Conservation (phyloP, 768 basidiomycete species). For the Phlebiopsis flavidoalba region DNA sequence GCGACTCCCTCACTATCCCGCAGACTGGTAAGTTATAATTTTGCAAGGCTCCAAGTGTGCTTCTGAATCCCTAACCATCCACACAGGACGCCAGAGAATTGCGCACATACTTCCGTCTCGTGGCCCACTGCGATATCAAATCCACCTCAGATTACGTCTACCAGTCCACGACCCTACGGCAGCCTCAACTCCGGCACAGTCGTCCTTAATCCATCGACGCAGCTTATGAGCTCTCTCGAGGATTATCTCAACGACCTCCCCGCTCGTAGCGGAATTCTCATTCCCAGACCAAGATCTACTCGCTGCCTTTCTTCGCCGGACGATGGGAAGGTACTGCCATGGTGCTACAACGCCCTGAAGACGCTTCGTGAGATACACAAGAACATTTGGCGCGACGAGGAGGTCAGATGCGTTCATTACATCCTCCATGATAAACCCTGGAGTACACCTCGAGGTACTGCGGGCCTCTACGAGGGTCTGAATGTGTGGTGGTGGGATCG, state of each 20-base stretch:
- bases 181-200: conserved; percentile 90
- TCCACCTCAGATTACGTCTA: conserved; percentile 33
- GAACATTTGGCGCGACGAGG: conserved; percentile 77
- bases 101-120: conserved; percentile 60
- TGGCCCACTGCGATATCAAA: conserved; percentile 43
- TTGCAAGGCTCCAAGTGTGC: neutral
- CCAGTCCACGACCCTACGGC: conserved; percentile 68
- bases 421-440: conserved; percentile 87
- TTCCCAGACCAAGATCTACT: conserved; percentile 96
- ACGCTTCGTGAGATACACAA: conserved; percentile 73
- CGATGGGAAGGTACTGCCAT: conserved; percentile 73
- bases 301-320: conserved; percentile 67
- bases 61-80: conserved; percentile 1
- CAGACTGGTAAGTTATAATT: conserved; percentile 64
- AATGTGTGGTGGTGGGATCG: conserved; percentile 82
- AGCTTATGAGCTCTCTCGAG: conserved; percentile 47
- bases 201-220: conserved; percentile 69
- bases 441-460: conserved; percentile 45
- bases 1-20: conserved; percentile 78
- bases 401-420: conserved; percentile 80
- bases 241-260: conserved; percentile 53
- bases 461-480: conserved; percentile 42
- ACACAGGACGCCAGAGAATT: conserved; percentile 86
- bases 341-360: conserved; percentile 91
- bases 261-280: conserved; percentile 46